Conservation (phyloP, 768 basidiomycete genomes). For the Solioccasus polychromus region DNA sequence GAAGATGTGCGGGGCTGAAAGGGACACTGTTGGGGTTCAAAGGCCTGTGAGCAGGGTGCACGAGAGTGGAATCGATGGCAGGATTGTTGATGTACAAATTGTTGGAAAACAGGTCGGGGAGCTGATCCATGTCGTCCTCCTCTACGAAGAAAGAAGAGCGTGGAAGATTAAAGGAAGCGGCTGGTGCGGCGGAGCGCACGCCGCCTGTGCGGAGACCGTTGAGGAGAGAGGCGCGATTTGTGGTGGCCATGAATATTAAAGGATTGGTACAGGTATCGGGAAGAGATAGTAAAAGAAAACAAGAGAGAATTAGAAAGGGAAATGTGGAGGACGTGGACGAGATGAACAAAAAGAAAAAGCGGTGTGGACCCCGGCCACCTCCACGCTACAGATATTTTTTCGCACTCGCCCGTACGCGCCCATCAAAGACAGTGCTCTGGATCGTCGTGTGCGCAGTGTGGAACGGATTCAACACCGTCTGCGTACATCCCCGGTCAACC, state of each 20-base stretch:
- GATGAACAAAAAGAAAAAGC: conserved; percentile 16
- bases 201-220: conserved; percentile 88
- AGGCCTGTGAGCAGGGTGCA: conserved; percentile 48
- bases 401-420: conserved; percentile 79
- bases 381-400: conserved; percentile 65
- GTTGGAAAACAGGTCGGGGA: conserved; percentile 54
- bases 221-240: conserved; percentile 79
- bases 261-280: conserved; percentile 20
- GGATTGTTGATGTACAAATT: conserved; percentile 52
- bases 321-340: too few species aligned
- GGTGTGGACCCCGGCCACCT: conserved; percentile 12
- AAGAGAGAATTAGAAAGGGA: too few species aligned
- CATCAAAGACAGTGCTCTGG: conserved; percentile 78
- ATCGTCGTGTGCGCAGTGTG: conserved; percentile 86
- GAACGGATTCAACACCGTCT: conserved; percentile 95
- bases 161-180: conserved; percentile 60
- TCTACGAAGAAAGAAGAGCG: conserved; percentile 50
- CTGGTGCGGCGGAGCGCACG: conserved; percentile 71
- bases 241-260: conserved; percentile 40
- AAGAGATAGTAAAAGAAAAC: conserved; percentile 10
- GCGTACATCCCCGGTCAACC: conserved; percentile 5
- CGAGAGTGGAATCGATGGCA: too few species aligned
- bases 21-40: conserved; percentile 50
- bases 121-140: conserved; percentile 57
- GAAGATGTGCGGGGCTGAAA: conserved; percentile 43